These are phyloP conservation scores for Selenicereus undatus DNA, from an alignment of 148 eudicot genomes.

Conservation along the genomic window DNA sequence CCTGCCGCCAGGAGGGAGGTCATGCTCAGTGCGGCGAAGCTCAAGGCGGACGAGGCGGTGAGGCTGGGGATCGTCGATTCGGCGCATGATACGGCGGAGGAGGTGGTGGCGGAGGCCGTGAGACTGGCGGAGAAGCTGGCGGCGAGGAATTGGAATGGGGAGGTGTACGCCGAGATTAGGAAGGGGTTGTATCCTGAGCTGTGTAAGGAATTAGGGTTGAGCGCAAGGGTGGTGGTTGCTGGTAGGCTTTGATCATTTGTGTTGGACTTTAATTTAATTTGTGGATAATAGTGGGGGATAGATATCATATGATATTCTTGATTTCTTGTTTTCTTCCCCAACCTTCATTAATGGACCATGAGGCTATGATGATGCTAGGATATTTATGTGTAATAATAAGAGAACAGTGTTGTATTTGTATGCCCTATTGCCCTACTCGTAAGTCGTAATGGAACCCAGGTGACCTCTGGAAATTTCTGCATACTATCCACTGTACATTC, in stretches of 20 bases:
- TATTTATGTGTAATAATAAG: no score
- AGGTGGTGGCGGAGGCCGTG: conserved; percentile 23
- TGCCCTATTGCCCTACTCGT: no score
- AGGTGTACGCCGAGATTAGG: conserved; percentile 41
- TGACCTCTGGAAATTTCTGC: no score
- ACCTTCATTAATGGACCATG: no score
- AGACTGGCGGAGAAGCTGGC: conserved; percentile 26
- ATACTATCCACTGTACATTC: no score
- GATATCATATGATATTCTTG: no score
- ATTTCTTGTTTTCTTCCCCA: no score
- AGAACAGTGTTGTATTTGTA: no score
- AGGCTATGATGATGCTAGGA: no score
- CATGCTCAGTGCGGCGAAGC: conserved; percentile 27
- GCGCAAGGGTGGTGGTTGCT: conserved; percentile 13
- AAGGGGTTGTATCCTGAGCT: conserved; percentile 36
- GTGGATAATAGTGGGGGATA: no score
- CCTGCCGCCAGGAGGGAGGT: conserved; percentile 25
- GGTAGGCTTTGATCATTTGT: conserved; percentile 29
- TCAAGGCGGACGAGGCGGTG: conserved; percentile 39
- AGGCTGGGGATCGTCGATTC: conserved; percentile 27
- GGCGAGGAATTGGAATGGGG: conserved; percentile 37
- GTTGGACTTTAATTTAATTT: no score
- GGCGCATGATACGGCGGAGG: conserved; percentile 21
- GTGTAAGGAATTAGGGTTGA: conserved; percentile 29
- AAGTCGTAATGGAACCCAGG: no score